Base-by-base conservation (phyloP, 2,329 filamentous ascomycete species). In the Penicillium oxalicum region DNA sequence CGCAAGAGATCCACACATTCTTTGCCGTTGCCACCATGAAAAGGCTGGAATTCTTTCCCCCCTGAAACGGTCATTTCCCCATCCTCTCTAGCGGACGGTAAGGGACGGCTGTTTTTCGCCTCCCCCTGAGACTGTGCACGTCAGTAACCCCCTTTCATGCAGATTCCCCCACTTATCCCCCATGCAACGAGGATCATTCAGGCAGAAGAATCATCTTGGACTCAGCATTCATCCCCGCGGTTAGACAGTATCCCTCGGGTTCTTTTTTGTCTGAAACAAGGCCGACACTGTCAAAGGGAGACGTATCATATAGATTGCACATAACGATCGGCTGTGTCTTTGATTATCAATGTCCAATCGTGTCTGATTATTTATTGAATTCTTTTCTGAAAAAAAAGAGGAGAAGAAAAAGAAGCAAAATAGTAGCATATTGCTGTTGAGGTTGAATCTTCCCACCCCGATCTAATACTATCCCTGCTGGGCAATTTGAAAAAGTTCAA, bases 101-200 rank as follows among this genome's bases (percentile, higher is more conserved):
- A 45, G 28, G 25, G 27, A 45, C 11, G n/a, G 13, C 33, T 27
- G 28, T 38, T 38, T 32, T 45, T 45, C 27, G 35, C 43, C 36
- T 45, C 36, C 43, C 43, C 43, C 43, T 45, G 44, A 46, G 37
- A 40, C 28, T 27, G 43, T 46, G 24, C 7, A 35, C 45, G 32
- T 34, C 47, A 8, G 40, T 47, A 28, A 6, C 40, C 35, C 18
- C 35, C 28, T 24, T 24, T 27, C 39, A 8, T 40, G 18, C 39
- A 26, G 40, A 11, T 39, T 27, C 28, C 29, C 40, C 40, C 40
- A 35, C 40, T 24, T 11, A 8, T 32, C 37, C 40, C 40, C 9
- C 27, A 44, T 34, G 42, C 27, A 36, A 36, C 29, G 29, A 32
- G 29, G 29, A 32, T 32, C 29, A 32, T 32, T 32, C 11, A 11